phyloP scores from a whole-genome alignment of 2,329 filamentous ascomycete genomes.

The Colletotrichum graminicola region DNA sequence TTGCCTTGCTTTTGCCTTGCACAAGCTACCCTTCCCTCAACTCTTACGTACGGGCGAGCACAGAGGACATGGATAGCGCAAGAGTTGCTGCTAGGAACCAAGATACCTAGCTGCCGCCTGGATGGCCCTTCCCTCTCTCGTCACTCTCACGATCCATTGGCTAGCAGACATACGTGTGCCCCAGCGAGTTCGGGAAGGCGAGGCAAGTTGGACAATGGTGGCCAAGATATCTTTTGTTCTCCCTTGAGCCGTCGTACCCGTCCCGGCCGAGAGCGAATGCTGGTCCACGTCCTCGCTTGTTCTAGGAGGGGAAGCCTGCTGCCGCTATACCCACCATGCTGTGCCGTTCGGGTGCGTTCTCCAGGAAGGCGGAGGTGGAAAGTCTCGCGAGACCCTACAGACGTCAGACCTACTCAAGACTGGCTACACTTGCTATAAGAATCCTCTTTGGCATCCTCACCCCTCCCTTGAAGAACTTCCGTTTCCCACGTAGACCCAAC shows the following conservation, averaged over 20 bases:
- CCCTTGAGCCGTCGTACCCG: constrained; percentile 26
- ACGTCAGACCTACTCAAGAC: constrained; percentile 30
- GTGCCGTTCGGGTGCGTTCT: constrained; percentile 13
- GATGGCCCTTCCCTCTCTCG: neutral
- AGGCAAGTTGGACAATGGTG: constrained; percentile 5
- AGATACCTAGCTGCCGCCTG: constrained; percentile 1
- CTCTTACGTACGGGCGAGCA: constrained; percentile 2
- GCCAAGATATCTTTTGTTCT: constrained; percentile 24
- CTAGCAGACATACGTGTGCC: neutral
- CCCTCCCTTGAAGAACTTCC: neutral
- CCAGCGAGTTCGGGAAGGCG: constrained; percentile 10
- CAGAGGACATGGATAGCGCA: neutral
- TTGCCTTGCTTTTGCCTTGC: constrained; percentile 25
- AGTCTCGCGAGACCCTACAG: constrained; percentile 5
- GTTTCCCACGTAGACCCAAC: neutral
- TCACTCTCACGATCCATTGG: constrained; percentile 1
- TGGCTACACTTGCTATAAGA: constrained; percentile 19
- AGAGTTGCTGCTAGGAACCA: constrained; percentile 12
- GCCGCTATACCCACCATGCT: constrained; percentile 4
- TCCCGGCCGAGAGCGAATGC: neutral
- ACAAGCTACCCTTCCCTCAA: constrained; percentile 12
- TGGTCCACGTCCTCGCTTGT: neutral
- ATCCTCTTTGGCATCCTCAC: constrained; percentile 15
- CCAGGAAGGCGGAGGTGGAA: neutral
- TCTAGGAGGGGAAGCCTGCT: neutral